A percentile compares a stretch with the other conserved stretches of the same genome.
Conservation (phyloP, 306 rosid species). For the Ammopiptanthus mongolicus region DNA sequence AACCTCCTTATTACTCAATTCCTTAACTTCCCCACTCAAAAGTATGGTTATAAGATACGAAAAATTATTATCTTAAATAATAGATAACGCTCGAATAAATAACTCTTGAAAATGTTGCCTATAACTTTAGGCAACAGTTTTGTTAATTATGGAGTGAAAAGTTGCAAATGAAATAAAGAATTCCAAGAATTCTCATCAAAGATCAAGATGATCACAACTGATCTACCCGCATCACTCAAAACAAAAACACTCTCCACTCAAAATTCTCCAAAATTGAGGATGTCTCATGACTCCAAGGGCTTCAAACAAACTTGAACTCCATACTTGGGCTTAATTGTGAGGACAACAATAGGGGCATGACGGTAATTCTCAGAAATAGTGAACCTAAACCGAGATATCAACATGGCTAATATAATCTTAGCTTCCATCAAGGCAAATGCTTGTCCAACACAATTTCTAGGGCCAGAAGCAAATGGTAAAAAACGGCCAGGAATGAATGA, state of each 20-base stretch:
- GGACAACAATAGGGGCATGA: conserved; percentile 87
- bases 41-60: no score
- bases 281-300: conserved; percentile 39
- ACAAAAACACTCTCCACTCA: not conserved
- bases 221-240: conserved; percentile 6
- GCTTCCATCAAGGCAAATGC: conserved; percentile 93
- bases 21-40: no score
- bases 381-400: conserved; percentile 67
- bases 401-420: conserved; percentile 80
- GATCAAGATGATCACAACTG: conserved; percentile 6
- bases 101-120: no score
- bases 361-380: conserved; percentile 61
- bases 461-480: conserved; percentile 82
- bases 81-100: no score
- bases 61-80: no score
- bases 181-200: conserved; percentile 27
- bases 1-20: no score
- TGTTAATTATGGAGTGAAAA: no score
- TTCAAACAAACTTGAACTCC: conserved; percentile 89
- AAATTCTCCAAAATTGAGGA: not conserved
- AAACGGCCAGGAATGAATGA: conserved; percentile 65
- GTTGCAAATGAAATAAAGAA: conserved; percentile 3
- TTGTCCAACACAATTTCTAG: conserved; percentile 90
- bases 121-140: no score
- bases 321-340: conserved; percentile 84